Percentiles rank a stretch among this genome's conserved stretches.
These are phyloP conservation scores for Carex littledalei DNA, from an alignment of 176 grass and related monocot species.

Conservation along the genomic window DNA sequence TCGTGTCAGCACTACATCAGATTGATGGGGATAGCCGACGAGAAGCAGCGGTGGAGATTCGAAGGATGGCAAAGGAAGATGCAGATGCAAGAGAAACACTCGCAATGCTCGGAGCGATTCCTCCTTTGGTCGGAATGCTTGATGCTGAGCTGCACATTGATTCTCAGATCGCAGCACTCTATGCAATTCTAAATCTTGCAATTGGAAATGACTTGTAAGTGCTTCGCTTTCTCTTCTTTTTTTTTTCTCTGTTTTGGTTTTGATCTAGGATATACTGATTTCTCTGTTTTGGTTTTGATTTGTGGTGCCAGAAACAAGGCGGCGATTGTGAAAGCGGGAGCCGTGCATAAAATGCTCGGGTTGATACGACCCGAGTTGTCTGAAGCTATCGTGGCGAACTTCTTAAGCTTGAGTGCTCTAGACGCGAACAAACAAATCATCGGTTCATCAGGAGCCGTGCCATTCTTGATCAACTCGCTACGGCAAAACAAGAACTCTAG, in stretches of 20 bases:
- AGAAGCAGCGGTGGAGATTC: conserved; percentile 50
- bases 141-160: conserved; percentile 26
- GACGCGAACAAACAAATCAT: conserved; percentile 81
- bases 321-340: conserved; percentile 81
- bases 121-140: conserved; percentile 75
- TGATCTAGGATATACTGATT: conserved; percentile 21
- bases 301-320: conserved; percentile 65
- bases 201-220: conserved; percentile 93
- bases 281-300: background rate
- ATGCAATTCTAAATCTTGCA: conserved; percentile 83
- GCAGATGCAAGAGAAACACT: conserved; percentile 67
- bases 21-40: background rate
- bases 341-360: conserved; percentile 86
- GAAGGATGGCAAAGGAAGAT: conserved; percentile 77
- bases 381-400: conserved; percentile 72
- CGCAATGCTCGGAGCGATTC: conserved; percentile 76
- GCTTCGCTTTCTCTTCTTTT: conserved; percentile 14
- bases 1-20: conserved; percentile 31
- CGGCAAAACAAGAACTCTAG: conserved; percentile 29
- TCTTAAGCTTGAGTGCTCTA: conserved; percentile 87
- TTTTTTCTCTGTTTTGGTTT: conserved; percentile 20
- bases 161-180: conserved; percentile 42
- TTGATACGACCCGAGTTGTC: conserved; percentile 37
- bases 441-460: conserved; percentile 55
- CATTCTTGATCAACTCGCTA: conserved; percentile 49